Base-by-base conservation (phyloP, 129 eudicot genomes). In the Tagetes erecta region DNA sequence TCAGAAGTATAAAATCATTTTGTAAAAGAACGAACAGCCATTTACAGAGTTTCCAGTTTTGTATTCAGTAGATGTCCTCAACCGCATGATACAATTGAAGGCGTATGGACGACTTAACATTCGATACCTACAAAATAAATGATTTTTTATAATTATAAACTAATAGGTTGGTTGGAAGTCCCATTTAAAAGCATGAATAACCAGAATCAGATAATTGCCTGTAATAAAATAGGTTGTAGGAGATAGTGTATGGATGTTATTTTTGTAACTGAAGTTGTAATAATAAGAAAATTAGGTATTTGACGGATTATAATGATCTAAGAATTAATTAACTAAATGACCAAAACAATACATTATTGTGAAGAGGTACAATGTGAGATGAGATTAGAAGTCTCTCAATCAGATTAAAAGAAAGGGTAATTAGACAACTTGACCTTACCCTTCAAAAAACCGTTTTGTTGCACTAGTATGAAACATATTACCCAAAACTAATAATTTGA, bases 21-120 rank as follows among this genome's bases (percentile, higher is more conserved):
- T 4, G 49, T 51, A 62, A 34, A 34, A 35, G 55, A 67, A 58
- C 46, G 64, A 10, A 68, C 36, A 45, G 58, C 39, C 20, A 80
- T 92, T 80, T 79, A 94, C 99, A 67, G 97, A 94, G 83, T 90
- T 92, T 64, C 91, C 88, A 74, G 86, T 77, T 86, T 91, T 88
- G 75, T 80, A 94, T 83, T 94, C 99, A 74, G 87, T 71, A 8
- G 99, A 94, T 8, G 99, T 84, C 83, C 99, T 86, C 80, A 94
- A 57, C 53, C 99, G 87, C 79, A 94, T 83, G 27, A 94, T 71
- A 74, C 99, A 94, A 70, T 91, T 94, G 57, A 94, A 94, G 37
- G 93, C 99, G 68, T 91, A 94, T 53, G 99, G 97, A 14, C 97
- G 97, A 77, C 91, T 91, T 74, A 94, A 79, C 97, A 94, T 90